phyloP scores from a whole-genome alignment of 192 early-diverging fungal genomes.

The Backusella morwellensis region DNA sequence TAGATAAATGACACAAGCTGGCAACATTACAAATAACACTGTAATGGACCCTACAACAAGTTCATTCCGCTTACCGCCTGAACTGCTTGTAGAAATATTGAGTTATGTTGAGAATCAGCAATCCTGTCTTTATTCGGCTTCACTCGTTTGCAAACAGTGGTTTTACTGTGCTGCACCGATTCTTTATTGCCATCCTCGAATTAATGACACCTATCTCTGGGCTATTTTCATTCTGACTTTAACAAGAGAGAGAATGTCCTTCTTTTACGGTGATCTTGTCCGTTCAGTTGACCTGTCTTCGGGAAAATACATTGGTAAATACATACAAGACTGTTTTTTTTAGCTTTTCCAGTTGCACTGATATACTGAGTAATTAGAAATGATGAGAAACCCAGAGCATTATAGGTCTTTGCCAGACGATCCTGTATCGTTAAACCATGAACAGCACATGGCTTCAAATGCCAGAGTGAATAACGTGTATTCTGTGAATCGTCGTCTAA shows the following conservation, averaged over 20 bases:
- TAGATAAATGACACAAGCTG: neutral
- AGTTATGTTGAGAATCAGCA: conserved; percentile 29
- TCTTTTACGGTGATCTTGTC: conserved; percentile 40
- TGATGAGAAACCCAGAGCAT: conserved; percentile 6
- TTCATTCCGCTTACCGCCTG: conserved; percentile 31
- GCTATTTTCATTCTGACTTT: conserved; percentile 46
- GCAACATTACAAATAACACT: neutral
- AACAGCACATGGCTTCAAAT: neutral
- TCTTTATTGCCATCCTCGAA: conserved; percentile 36
- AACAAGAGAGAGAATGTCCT: conserved; percentile 22
- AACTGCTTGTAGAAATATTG: conserved; percentile 43
- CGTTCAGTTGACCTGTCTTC: conserved; percentile 41
- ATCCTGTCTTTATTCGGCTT: conserved; percentile 25
- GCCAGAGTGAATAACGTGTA: neutral
- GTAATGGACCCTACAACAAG: neutral
- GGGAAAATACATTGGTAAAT: conserved; percentile 23
- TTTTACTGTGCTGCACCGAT: conserved; percentile 36
- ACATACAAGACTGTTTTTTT: neutral
- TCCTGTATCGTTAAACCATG: neutral
- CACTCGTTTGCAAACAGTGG: conserved; percentile 44
- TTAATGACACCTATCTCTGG: conserved; percentile 45
- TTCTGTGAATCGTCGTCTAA: neutral
- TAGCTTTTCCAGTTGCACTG: neutral
- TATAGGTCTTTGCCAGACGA: neutral
- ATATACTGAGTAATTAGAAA: conserved; percentile 1